Conservation (phyloP, 202 grass and related monocot genomes). For the Zoysia matrella region DNA sequence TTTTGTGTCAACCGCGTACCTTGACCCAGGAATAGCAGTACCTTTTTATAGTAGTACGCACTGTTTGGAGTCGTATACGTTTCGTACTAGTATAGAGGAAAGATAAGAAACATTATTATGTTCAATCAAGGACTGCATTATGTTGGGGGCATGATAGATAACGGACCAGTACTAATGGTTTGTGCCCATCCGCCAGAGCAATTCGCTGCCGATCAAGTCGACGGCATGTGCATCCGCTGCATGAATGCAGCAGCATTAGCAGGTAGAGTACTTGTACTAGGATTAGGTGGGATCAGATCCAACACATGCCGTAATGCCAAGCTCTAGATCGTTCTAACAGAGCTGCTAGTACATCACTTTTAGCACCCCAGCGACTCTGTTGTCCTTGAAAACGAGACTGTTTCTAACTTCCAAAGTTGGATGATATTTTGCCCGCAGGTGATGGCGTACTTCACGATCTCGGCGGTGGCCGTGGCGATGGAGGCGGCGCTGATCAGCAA, state of each 20-base stretch:
- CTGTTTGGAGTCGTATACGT: not conserved
- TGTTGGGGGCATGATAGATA: not conserved
- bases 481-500: slow-evolving; percentile 67
- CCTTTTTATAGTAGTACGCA: not conserved
- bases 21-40: not conserved
- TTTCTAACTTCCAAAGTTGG: not conserved
- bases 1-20: not conserved
- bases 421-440: slow-evolving; percentile 37
- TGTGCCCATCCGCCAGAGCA: not conserved
- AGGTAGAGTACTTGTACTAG: not conserved
- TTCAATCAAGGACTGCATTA: not conserved
- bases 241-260: too few species aligned
- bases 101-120: not conserved
- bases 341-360: not conserved
- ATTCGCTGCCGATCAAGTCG: not conserved
- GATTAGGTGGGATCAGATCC: slow-evolving; percentile 5
- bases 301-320: slow-evolving; percentile 9
- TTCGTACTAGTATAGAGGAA: not conserved
- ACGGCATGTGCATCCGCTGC: slow-evolving; percentile 12
- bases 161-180: not conserved
- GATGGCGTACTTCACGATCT: slow-evolving; percentile 68
- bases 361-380: not conserved
- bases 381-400: slow-evolving; percentile 1
- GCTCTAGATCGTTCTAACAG: slow-evolving; percentile 25
- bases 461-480: slow-evolving; percentile 62